phyloP scores from a whole-genome alignment of 306 rosid genomes.

The Quercus rubra region DNA sequence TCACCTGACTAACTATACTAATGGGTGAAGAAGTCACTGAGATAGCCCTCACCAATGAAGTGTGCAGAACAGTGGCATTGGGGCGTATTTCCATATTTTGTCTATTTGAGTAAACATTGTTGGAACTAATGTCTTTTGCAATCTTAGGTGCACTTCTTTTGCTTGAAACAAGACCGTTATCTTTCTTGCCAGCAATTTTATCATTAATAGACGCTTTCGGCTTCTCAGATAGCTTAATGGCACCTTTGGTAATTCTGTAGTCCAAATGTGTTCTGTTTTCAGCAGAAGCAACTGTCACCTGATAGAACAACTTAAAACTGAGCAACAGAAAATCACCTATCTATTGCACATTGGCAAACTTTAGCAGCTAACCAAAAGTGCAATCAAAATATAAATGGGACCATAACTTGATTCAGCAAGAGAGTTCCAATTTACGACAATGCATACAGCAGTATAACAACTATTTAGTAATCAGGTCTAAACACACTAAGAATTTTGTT shows the following conservation, averaged over 20 bases:
- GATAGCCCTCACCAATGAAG: conserved; percentile 12
- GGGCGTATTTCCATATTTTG: neutral
- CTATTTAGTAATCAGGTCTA: neutral
- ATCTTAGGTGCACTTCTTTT: neutral
- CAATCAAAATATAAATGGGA: neutral
- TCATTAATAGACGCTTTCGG: conserved; percentile 1
- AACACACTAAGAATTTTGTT: neutral
- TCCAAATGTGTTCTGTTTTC: conserved; percentile 4
- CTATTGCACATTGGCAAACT: neutral
- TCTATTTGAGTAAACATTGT: conserved; percentile 1
- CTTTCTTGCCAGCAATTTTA: conserved; percentile 1
- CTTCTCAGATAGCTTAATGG: neutral
- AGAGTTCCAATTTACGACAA: neutral
- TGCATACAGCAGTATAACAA: neutral
- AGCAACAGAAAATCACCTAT: neutral
- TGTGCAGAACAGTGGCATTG: conserved; percentile 7
- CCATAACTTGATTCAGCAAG: neutral
- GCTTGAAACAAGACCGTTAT: conserved; percentile 7
- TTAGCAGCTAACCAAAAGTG: neutral
- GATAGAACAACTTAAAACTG: neutral
- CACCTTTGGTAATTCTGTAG: conserved; percentile 5
- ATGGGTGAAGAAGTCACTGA: conserved; percentile 1
- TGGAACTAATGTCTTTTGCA: neutral
- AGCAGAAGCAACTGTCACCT: conserved; percentile 10
- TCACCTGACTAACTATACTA: conserved; percentile 7